Percentiles rank a stretch among this genome's conserved stretches.
These are phyloP conservation scores for Annulohypoxylon stygium DNA, from an alignment of 495 filamentous ascomycete genomes.

Conservation along the genomic window DNA sequence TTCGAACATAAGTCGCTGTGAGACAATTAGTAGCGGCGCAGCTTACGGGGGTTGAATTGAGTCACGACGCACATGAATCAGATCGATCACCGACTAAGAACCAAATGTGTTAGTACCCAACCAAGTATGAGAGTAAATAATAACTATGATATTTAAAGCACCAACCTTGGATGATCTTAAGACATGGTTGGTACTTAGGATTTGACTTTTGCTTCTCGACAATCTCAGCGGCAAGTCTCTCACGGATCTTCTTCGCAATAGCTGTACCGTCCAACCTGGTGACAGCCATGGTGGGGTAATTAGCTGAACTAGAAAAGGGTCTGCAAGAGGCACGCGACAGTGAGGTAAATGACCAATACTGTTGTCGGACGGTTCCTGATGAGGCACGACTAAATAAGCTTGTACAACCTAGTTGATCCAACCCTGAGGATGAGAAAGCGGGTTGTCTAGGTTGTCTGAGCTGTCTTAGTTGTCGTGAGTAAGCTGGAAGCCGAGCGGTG, in stretches of 20 bases:
- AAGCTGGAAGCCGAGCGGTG: constrained; percentile 30
- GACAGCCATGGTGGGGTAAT: constrained; percentile 78
- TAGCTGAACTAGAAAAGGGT: constrained; percentile 54
- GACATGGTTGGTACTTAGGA: constrained; percentile 85
- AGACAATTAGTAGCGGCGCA: constrained; percentile 48
- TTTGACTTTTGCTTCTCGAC: constrained; percentile 81
- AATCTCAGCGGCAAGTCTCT: constrained; percentile 82
- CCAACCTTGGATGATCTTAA: constrained; percentile 94
- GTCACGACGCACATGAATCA: constrained; percentile 82
- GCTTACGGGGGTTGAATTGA: constrained; percentile 18
- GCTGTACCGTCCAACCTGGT: constrained; percentile 95
- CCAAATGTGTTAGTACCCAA: constrained; percentile 23
- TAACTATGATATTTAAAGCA: constrained; percentile 19
- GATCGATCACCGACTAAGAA: constrained; percentile 82
- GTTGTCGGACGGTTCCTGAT: constrained; percentile 22
- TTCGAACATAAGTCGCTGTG: constrained; percentile 95
- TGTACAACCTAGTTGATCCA: constrained; percentile 33
- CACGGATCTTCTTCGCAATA: constrained; percentile 90
- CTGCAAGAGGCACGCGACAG: constrained; percentile 33
- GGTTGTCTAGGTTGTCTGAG: constrained; percentile 19
- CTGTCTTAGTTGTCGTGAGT: constrained; percentile 15
- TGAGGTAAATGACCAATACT: constrained; percentile 24
- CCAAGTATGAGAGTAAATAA: background rate
- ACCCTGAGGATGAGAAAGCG: constrained; percentile 7
- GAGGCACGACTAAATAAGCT: constrained; percentile 30